Percentiles rank a stretch among this genome's conserved stretches.
Conservation (phyloP, 306 rosid genomes). For the Fragaria vesca region DNA sequence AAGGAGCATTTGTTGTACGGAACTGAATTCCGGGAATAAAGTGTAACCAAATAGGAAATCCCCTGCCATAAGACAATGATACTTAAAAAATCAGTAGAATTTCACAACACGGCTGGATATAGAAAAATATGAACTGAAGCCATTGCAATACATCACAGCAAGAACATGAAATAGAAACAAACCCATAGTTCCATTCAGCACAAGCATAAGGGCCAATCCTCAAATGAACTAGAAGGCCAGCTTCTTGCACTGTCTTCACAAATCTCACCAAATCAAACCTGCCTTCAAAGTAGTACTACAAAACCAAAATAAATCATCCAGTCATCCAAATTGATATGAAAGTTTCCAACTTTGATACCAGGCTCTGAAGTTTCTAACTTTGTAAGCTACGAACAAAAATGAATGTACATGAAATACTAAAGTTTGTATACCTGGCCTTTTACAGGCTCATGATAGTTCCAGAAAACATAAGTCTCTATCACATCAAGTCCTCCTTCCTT, state of each 20-base stretch:
- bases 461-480: conserved; percentile 23
- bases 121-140: background rate
- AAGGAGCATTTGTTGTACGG: conserved; percentile 28
- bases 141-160: background rate
- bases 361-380: background rate
- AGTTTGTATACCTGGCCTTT: conserved; percentile 15
- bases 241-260: conserved; percentile 28
- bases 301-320: background rate
- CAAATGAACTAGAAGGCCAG: conserved; percentile 31
- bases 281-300: conserved; percentile 31
- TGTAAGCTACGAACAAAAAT: background rate
- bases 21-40: conserved; percentile 31
- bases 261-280: conserved; percentile 29
- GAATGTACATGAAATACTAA: background rate
- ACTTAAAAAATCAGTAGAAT: background rate
- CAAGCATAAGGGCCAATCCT: conserved; percentile 36
- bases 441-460: conserved; percentile 21
- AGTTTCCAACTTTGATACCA: background rate
- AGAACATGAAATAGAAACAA: background rate
- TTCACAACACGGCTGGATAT: background rate
- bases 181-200: conserved; percentile 29
- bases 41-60: conserved; percentile 36
- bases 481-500: conserved; percentile 23
- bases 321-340: background rate
- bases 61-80: background rate